Base-by-base conservation (phyloP, 202 grass and related monocot genomes). In the Cymbopogon flexuosus region DNA sequence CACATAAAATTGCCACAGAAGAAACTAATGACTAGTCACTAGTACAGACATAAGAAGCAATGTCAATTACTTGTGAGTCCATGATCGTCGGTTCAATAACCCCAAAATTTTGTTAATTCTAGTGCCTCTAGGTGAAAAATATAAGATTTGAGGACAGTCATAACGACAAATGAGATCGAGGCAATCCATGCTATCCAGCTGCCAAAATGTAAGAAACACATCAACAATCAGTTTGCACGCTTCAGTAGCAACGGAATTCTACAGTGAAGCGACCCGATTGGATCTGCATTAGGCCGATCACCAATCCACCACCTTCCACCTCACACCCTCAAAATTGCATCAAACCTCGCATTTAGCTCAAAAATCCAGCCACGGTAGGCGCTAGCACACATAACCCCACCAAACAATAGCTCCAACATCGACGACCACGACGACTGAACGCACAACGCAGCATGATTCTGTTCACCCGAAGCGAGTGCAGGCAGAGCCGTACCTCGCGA, bases 401-500 rank as follows among this genome's bases (percentile, higher is more conserved):
- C 6, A 6, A 22, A 1, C 54, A 80, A n/a, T 51, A 24, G 41
- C 31, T 60, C 33, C 47, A 23, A 4, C 13, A 45, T 11, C 13
- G 13, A 65, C 34, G 24, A 68, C n/a, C 23, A 10, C 29, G 19
- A 31, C 10, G n/a, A 29, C 63, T 3, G 42, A 69, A 0, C 54
- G 8, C 10, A 52, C 4, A 54, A 21, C 54, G 54, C 13, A 21
- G 40, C 8, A 40, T 21, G 40, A 81, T 24, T 72, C 65, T 22
- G 64, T 30, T 8, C 68, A 51, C 65, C 11, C 3, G 49, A 22
- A 62, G 36, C 12, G 35, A 74, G 21, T 47, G 29, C 41, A 34
- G 68, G 29, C 41, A 10, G 70, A 65, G 34, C 27, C 49, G 79
- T 81, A 93, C 93, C 93, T 87, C 70, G 1, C 30, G 77, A 16